These are phyloP conservation scores for Corymbia maculata DNA, from an alignment of 345 rosid species.

Conservation along the genomic window DNA sequence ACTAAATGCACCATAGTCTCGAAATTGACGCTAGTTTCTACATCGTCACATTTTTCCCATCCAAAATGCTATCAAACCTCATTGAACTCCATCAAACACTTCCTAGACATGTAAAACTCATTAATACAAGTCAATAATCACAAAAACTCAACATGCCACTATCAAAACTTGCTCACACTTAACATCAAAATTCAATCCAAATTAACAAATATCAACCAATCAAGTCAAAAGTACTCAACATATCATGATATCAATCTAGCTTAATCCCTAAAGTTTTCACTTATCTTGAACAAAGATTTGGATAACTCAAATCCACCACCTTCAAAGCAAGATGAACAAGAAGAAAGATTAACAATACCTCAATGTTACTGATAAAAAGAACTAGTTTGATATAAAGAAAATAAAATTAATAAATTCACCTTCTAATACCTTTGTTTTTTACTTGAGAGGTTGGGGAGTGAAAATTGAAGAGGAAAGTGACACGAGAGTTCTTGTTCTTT, in stretches of 20 bases:
- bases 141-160: neutral
- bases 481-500: neutral
- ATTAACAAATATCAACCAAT: neutral
- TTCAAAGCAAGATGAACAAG: neutral
- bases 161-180: neutral
- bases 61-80: neutral
- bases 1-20: no score
- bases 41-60: neutral
- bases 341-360: neutral
- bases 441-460: neutral
- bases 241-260: neutral
- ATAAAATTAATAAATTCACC: neutral
- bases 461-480: neutral
- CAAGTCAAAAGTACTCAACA: neutral
- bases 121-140: neutral
- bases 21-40: neutral
- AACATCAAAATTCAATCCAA: neutral
- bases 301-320: neutral
- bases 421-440: neutral
- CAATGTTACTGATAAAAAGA: neutral
- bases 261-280: neutral
- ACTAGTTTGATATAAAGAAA: neutral
- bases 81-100: neutral
- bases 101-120: neutral
- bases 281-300: neutral